Evolutionary conservation across 805 yeast genomes (phyloP), one percentile per base, ranked within the genome.

Genomic region (Ogataea methanolica): DNA sequence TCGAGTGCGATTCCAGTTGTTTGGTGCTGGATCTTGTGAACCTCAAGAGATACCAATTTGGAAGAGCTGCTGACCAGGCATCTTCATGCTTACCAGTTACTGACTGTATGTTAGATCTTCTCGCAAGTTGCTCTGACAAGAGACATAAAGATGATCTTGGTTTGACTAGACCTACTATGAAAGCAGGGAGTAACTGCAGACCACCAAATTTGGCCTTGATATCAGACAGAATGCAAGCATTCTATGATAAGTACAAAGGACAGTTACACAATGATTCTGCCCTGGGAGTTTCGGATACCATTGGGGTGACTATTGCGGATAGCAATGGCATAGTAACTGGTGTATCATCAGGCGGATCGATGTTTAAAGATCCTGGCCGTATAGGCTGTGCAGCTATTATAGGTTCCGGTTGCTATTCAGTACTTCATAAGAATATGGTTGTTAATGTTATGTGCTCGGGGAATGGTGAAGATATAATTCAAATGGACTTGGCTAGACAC

Each of bases 311-410:
- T 4, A 58, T 70, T 2, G 29, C 47, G 38, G 31, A 43, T 43
- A 5, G 39, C 33, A 22, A 41, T 33, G 16, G 60, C 58, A 7
- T 59, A 33, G 23, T 52, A 55, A 33, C 54, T 3, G 75, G 72
- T 0, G 58, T 74, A 0, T 77, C 82, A 0, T 78, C 82, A 0
- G 84, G 84, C 1, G 84, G 84, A 0, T 74, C 75, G 45, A 65
- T 75, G 48, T 70, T 76, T 57, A 76, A 78, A 50, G 50, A 67
- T 1, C 72, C 74, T 0, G 80, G 81, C 0, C 52, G 84, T 44
- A 62, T 77, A 2, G 81, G 83, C 7, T 78, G 82, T 61, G 80
- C 83, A 11, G 80, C 76, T 0, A 51, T 77, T 1, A 55, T 69
- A 2, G 83, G 84, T 1, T 63, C 76, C 1, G 76, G 76, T 1